Evolutionary conservation across 345 rosid species (phyloP), one percentile per base, ranked within the genome.

Genomic region (Psidium guajava): DNA sequence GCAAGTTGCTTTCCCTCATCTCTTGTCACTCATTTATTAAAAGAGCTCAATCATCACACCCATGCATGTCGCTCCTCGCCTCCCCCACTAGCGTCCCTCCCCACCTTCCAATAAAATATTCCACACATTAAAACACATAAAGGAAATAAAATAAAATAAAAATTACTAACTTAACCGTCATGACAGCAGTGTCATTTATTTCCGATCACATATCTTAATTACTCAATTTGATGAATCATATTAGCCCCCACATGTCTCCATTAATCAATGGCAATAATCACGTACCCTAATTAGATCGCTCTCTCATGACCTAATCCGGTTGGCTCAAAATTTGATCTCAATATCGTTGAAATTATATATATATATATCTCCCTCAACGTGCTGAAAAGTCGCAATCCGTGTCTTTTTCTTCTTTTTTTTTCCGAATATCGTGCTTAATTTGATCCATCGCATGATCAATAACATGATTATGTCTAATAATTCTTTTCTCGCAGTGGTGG

Each of bases 11-110:
- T 82, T 89, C 89, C 20, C 64, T 54, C 74, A 56, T 90, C 88
- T 91, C 89, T 87, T 90, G 80, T 88, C 90, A 87, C 89, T 54
- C 92, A 87, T 88, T 91, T 83, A 89, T 87, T 89, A 36, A 36
- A 36, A 36, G 36, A 36, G 36, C 36, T 36, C 36, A 27, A 56
- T 85, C 59, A 82, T 54, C 81, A 84, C 87, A 86, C 82, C 86
- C 85, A 80, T 84, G 32, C 61, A 84, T 80, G 87, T 87, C 89
- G 88, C 84, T 36, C 36, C 36, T 36, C 36, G 36, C 36, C 36
- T 36, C 75, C 87, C 84, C 61, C 36, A 36, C 58, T 27, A 11
- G 12, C 75, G 84, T 83, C 90, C 77, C 90, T 85, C 84, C 91
- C 83, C 91, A 86, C 86, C 86, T 51, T 75, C 86, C 89, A 84